Evolutionary conservation across 441 rosid species (phyloP).

Genomic region (Biscutella laevigata): DNA sequence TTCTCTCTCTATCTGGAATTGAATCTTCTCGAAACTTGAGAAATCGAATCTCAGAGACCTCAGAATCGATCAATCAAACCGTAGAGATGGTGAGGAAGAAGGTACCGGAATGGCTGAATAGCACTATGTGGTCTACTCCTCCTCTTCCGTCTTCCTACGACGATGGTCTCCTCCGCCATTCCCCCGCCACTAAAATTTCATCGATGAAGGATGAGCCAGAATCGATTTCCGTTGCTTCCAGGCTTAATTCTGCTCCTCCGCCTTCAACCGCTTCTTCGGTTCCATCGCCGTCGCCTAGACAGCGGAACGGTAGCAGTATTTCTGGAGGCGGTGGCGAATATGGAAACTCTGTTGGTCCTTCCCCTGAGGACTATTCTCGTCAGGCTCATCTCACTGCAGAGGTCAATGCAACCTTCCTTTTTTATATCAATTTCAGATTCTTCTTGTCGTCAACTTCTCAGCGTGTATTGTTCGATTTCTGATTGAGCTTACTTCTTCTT

Average conservation of each 20-base stretch:
- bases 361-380: conserved; percentile 62
- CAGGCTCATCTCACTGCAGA: conserved; percentile 77
- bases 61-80: conserved; percentile 11
- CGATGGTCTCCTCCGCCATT: conserved; percentile 30
- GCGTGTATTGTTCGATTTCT: background rate
- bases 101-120: conserved; percentile 96
- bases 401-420: conserved; percentile 33
- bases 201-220: conserved; percentile 21
- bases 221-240: conserved; percentile 12
- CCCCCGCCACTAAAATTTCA: conserved; percentile 19
- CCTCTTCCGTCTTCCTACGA: conserved; percentile 31
- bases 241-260: conserved; percentile 24
- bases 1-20: background rate
- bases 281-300: conserved; percentile 31
- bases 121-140: conserved; percentile 77
- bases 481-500: background rate
- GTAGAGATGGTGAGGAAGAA: conserved; percentile 64
- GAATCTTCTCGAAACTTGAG: background rate
- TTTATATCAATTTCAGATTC: background rate
- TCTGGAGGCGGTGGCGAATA: conserved; percentile 28
- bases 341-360: conserved; percentile 30
- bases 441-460: background rate
- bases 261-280: conserved; percentile 35
- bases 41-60: background rate
- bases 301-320: conserved; percentile 19